Evolutionary conservation across 148 eudicot species (phyloP).

Genomic region (Linanthus parryae): DNA sequence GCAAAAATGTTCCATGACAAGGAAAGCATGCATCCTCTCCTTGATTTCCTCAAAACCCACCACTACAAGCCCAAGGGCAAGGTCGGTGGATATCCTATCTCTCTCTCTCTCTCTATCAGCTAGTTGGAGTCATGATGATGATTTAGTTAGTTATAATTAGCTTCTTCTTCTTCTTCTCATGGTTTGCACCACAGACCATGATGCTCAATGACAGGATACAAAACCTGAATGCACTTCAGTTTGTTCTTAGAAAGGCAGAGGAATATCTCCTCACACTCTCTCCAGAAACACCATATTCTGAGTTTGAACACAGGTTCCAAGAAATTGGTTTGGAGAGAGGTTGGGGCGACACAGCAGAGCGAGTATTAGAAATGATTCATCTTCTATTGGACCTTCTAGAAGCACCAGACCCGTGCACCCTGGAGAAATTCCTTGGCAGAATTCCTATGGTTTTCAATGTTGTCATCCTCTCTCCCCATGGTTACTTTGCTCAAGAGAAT

Average conservation of each 20-base stretch:
- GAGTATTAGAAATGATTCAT: slow-evolving; percentile 80
- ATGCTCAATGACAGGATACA: slow-evolving; percentile 91
- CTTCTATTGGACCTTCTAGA: slow-evolving; percentile 88
- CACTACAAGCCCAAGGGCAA: slow-evolving; percentile 95
- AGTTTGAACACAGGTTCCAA: slow-evolving; percentile 79
- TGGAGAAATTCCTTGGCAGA: slow-evolving; percentile 79
- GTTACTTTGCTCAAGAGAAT: slow-evolving; percentile 94
- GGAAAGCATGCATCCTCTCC: slow-evolving; percentile 93
- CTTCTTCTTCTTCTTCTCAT: not conserved
- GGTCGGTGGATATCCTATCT: too few relatives aligned
- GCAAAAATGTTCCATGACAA: slow-evolving; percentile 99
- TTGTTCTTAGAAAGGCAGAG: slow-evolving; percentile 72
- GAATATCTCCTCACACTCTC: slow-evolving; percentile 64
- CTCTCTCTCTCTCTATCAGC: too few relatives aligned
- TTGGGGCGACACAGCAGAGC: slow-evolving; percentile 87
- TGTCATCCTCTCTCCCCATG: slow-evolving; percentile 94
- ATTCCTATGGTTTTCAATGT: slow-evolving; percentile 98
- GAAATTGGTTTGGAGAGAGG: slow-evolving; percentile 95
- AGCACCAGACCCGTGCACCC: slow-evolving; percentile 96
- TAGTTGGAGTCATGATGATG: too few relatives aligned
- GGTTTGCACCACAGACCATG: slow-evolving; percentile 50
- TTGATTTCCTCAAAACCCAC: slow-evolving; percentile 75
- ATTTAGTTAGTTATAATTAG: too few relatives aligned
- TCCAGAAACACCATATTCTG: slow-evolving; percentile 67
- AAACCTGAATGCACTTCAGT: slow-evolving; percentile 63